Percentiles rank a stretch among this genome's conserved stretches.
Conservation (phyloP, 176 grass and related monocot species). For the Oryza meridionalis region DNA sequence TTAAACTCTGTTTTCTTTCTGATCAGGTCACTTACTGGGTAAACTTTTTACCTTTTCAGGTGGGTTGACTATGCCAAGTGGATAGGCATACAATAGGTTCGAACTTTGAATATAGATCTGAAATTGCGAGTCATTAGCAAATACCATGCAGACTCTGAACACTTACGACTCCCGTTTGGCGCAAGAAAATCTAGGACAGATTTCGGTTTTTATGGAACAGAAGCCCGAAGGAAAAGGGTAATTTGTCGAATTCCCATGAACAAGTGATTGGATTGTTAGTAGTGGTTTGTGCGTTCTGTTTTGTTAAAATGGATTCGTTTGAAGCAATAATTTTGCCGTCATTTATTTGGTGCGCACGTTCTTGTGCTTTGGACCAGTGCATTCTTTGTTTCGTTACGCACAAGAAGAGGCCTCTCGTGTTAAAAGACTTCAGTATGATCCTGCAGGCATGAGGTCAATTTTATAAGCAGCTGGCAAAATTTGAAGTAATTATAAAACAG, state of each 20-base stretch:
- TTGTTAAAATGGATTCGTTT: conserved; percentile 3
- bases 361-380: conserved; percentile 3
- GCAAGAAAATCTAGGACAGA: background rate
- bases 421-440: too few species aligned
- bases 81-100: conserved; percentile 64
- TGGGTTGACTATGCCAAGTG: conserved; percentile 88
- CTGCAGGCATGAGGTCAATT: too few species aligned
- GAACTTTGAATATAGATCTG: conserved; percentile 10
- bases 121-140: conserved; percentile 10
- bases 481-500: too few species aligned
- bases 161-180: background rate
- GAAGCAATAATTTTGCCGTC: background rate
- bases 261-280: conserved; percentile 27
- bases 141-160: background rate
- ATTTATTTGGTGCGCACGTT: background rate
- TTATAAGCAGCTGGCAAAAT: too few species aligned
- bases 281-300: background rate
- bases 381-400: background rate
- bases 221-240: background rate
- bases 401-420: too few species aligned
- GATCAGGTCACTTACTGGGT: conserved; percentile 32
- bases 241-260: conserved; percentile 39
- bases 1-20: conserved; percentile 12
- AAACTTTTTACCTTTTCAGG: conserved; percentile 58
- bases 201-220: background rate